Percentiles rank a stretch among this genome's conserved stretches.
These are phyloP conservation scores for Reutealis trisperma DNA, from an alignment of 345 rosid genomes.

Conservation along the genomic window DNA sequence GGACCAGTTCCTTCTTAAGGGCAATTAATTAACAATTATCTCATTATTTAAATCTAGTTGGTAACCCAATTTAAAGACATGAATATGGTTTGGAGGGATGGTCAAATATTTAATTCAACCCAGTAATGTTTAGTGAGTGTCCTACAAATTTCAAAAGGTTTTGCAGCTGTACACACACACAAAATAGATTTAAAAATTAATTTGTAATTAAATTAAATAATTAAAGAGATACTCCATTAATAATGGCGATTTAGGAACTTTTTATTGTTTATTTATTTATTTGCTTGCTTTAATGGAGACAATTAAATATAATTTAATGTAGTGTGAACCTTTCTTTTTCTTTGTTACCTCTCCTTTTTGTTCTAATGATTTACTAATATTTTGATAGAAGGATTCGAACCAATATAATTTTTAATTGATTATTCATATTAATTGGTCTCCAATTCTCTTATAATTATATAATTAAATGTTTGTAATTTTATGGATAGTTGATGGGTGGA, in stretches of 20 bases:
- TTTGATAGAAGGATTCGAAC: no score
- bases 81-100: not conserved
- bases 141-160: not conserved
- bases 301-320: no score
- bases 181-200: not conserved
- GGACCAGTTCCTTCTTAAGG: not conserved
- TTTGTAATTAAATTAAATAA: no score
- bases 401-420: not conserved
- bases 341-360: no score
- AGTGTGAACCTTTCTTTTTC: no score
- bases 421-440: not conserved
- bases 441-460: not conserved
- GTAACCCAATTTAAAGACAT: slow-evolving; percentile 13
- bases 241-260: no score
- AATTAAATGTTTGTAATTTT: not conserved
- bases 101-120: not conserved
- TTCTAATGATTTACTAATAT: no score
- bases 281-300: no score
- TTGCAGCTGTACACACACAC: not conserved
- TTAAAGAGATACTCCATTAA: no score
- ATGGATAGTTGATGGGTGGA: not conserved
- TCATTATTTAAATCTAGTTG: slow-evolving; percentile 12
- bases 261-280: no score
- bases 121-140: not conserved
- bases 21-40: no score